Percentiles rank a stretch among this genome's conserved stretches.
These are phyloP conservation scores for Boletellus ananiceps DNA, from an alignment of 768 basidiomycete species.

Conservation along the genomic window DNA sequence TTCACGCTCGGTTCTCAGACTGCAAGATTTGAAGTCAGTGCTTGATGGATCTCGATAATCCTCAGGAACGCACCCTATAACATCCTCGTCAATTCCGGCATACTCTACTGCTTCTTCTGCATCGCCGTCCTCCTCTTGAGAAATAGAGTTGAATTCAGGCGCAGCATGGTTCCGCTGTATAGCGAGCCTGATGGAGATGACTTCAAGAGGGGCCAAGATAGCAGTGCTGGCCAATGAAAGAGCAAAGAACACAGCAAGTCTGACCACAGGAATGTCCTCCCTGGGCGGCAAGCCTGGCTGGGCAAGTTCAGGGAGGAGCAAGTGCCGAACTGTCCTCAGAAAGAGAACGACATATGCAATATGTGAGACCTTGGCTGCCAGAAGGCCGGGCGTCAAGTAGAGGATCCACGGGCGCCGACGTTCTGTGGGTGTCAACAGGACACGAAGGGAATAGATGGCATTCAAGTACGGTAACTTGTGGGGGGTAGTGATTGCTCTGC, in stretches of 20 bases:
- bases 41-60: not conserved
- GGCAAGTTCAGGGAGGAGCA: conserved; percentile 55
- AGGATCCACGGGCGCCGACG: conserved; percentile 73
- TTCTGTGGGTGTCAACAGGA: conserved; percentile 79
- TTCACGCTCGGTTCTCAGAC: conserved; percentile 71
- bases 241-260: conserved; percentile 51
- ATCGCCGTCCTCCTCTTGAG: conserved; percentile 69
- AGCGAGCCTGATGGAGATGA: conserved; percentile 71
- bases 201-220: conserved; percentile 72
- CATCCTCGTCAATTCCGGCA: conserved; percentile 70
- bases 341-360: conserved; percentile 43
- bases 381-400: conserved; percentile 71
- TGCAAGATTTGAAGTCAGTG: conserved; percentile 24
- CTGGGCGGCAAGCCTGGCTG: conserved; percentile 29
- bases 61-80: conserved; percentile 60
- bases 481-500: conserved; percentile 79
- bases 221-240: conserved; percentile 53
- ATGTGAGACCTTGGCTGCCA: conserved; percentile 41
- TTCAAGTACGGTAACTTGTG: conserved; percentile 66
- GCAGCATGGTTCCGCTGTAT: conserved; percentile 83
- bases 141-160: conserved; percentile 66
- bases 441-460: conserved; percentile 53
- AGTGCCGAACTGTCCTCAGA: conserved; percentile 39
- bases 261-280: conserved; percentile 45
- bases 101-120: conserved; percentile 58